Evolutionary conservation across 257 asterid genomes (phyloP).

Genomic region (Catharanthus roseus): DNA sequence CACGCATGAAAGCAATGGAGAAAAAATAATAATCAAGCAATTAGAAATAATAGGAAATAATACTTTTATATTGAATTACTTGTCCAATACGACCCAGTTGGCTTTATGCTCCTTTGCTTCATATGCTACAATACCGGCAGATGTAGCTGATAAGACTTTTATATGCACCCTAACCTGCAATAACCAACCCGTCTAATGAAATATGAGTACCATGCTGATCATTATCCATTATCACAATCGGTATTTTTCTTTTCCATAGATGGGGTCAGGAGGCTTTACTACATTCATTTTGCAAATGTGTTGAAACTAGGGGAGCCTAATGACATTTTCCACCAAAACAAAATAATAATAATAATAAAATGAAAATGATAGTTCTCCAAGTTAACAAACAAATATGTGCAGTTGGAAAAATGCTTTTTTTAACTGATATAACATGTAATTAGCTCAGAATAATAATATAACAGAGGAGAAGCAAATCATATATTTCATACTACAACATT

Average conservation of each 20-base stretch:
- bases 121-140: slow-evolving; percentile 66
- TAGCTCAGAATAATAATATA: background rate
- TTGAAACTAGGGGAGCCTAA: background rate
- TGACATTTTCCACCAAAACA: background rate
- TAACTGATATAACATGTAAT: too few species aligned
- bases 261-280: background rate
- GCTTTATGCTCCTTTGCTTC: slow-evolving; percentile 64
- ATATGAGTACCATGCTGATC: background rate
- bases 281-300: background rate
- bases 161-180: slow-evolving; percentile 73
- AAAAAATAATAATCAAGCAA: background rate
- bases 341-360: background rate
- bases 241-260: background rate
- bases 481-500: background rate
- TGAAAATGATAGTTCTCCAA: background rate
- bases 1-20: background rate
- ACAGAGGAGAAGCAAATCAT: background rate
- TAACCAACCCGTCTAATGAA: slow-evolving; percentile 2
- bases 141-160: slow-evolving; percentile 58
- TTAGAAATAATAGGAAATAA: slow-evolving; percentile 27
- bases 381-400: background rate
- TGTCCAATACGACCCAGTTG: slow-evolving; percentile 88
- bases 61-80: slow-evolving; percentile 59
- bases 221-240: slow-evolving; percentile 2
- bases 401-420: background rate